These are phyloP conservation scores for Musa troglodytarum DNA, from an alignment of 176 grass and related monocot genomes.

Conservation along the genomic window DNA sequence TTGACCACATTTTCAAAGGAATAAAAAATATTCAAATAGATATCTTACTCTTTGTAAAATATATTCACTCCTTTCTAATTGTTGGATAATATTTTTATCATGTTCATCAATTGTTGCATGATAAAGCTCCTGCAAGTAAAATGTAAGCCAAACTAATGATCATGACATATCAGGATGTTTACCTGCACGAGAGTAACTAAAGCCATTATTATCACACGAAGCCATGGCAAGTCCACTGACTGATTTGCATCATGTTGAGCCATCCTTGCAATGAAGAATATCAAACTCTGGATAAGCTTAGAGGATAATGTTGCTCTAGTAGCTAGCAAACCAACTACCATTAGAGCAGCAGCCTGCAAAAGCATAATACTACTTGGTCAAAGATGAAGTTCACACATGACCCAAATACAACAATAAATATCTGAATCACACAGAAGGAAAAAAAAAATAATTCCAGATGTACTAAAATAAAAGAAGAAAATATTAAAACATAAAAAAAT, in stretches of 20 bases:
- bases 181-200: slow-evolving; percentile 90
- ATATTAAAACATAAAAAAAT: neutral
- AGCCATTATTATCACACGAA: slow-evolving; percentile 80
- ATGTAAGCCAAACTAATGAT: too few species aligned
- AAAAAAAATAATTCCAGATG: neutral
- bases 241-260: slow-evolving; percentile 51
- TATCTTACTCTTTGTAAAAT: too few species aligned
- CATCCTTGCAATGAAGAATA: slow-evolving; percentile 55
- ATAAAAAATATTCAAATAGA: too few species aligned
- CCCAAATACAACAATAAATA: neutral
- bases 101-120: neutral
- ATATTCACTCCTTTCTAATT: too few species aligned
- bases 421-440: neutral
- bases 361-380: neutral
- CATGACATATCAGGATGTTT: slow-evolving; percentile 18
- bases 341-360: slow-evolving; percentile 70
- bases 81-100: neutral
- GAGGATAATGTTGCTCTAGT: slow-evolving; percentile 51
- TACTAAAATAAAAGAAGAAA: neutral
- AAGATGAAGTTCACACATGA: neutral
- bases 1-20: too few species aligned
- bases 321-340: slow-evolving; percentile 74
- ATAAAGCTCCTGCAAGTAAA: slow-evolving; percentile 7
- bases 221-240: slow-evolving; percentile 76
- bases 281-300: slow-evolving; percentile 75